Conservation (phyloP, 2,329 filamentous ascomycete species). For the Xylaria sp. region DNA sequence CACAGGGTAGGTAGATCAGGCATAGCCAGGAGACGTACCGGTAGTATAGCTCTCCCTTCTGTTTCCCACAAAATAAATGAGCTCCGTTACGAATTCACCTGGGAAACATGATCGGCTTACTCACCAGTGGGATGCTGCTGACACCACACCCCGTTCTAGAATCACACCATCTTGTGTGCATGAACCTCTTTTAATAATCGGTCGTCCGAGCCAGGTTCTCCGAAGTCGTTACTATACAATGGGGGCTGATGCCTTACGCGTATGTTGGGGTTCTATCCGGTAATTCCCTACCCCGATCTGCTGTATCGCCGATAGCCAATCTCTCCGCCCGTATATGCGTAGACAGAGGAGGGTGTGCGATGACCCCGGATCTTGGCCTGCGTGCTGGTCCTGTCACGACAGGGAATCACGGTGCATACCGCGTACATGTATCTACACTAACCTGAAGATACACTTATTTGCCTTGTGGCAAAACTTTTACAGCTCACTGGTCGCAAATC, state of each 20-base stretch:
- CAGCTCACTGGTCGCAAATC: background rate
- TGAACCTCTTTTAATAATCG: slow-evolving; percentile 8
- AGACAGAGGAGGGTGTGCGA: background rate
- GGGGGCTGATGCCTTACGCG: background rate
- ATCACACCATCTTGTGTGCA: slow-evolving; percentile 2
- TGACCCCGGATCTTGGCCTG: slow-evolving; percentile 30
- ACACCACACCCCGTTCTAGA: slow-evolving; percentile 21
- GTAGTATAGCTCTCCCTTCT: no score
- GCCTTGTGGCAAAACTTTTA: background rate
- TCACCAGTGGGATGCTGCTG: slow-evolving; percentile 17
- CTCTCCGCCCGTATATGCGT: slow-evolving; percentile 1
- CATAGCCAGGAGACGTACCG: background rate
- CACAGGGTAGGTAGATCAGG: background rate
- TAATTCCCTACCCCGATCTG: background rate
- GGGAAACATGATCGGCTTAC: slow-evolving; percentile 11
- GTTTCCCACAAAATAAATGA: background rate
- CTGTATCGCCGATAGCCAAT: slow-evolving; percentile 1
- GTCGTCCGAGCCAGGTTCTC: background rate
- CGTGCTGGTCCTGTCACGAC: slow-evolving; percentile 1
- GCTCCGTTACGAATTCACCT: background rate
- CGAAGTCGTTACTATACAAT: slow-evolving; percentile 16
- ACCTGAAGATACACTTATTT: background rate
- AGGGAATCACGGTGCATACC: background rate
- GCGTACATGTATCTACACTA: background rate
- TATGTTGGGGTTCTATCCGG: background rate